phyloP scores from a whole-genome alignment of 495 filamentous ascomycete genomes.

The Aspergillus steynii region DNA sequence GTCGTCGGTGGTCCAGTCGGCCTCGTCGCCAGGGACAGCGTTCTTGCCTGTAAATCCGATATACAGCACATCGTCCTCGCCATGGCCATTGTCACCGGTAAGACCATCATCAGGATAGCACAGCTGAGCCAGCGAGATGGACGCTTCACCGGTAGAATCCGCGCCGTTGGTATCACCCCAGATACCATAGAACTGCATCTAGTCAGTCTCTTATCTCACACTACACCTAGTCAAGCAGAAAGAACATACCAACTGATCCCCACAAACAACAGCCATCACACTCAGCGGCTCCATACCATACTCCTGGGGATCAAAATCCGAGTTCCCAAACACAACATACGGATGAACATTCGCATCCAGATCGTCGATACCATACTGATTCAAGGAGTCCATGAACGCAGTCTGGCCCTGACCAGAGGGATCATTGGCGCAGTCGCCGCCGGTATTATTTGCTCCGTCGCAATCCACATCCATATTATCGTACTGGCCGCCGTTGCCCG shows the following conservation, averaged over 20 bases:
- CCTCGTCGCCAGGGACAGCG: constrained; percentile 50
- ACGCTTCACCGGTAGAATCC: constrained; percentile 55
- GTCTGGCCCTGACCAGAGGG: constrained; percentile 54
- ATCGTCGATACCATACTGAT: constrained; percentile 49
- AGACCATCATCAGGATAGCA: constrained; percentile 51
- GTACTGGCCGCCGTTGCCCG: constrained; percentile 23
- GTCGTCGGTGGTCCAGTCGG: constrained; percentile 48
- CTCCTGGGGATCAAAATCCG: constrained; percentile 52
- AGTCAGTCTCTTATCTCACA: not conserved
- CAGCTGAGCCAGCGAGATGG: constrained; percentile 56
- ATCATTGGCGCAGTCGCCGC: constrained; percentile 53
- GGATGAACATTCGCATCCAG: constrained; percentile 62
- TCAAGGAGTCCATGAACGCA: constrained; percentile 51
- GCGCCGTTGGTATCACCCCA: constrained; percentile 67
- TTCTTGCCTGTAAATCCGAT: constrained; percentile 52
- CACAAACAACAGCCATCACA: constrained; percentile 64
- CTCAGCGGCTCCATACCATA: constrained; percentile 59
- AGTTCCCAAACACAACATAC: constrained; percentile 68
- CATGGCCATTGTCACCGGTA: constrained; percentile 52
- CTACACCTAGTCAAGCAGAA: not conserved
- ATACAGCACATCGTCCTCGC: constrained; percentile 51
- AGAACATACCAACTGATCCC: constrained; percentile 46
- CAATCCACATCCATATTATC: constrained; percentile 67
- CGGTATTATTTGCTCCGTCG: constrained; percentile 54
- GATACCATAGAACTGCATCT: constrained; percentile 57